These are phyloP conservation scores for Coriaria nepalensis DNA, from an alignment of 306 rosid genomes.

Conservation along the genomic window DNA sequence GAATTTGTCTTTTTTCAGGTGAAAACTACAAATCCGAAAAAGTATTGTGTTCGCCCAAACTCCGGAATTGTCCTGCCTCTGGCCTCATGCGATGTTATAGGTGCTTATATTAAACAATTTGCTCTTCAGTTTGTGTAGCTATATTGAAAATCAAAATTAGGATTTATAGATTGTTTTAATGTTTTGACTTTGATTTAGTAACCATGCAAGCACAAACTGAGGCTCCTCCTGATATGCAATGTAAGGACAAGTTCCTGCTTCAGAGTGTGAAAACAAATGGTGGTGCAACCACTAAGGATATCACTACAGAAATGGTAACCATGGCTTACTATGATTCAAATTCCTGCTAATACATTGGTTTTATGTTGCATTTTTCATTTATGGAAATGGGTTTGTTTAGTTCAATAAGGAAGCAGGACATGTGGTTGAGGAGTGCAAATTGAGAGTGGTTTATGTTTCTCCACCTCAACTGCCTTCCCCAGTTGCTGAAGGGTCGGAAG, in stretches of 20 bases:
- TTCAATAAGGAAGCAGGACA: slow-evolving; percentile 68
- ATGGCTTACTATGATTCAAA: slow-evolving; percentile 1
- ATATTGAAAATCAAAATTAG: background rate
- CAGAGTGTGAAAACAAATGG: slow-evolving; percentile 49
- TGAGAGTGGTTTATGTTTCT: slow-evolving; percentile 59
- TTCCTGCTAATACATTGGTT: background rate
- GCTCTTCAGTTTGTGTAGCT: background rate
- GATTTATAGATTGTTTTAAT: background rate
- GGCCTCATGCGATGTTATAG: slow-evolving; percentile 81
- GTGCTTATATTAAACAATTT: slow-evolving; percentile 22
- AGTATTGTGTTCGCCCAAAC: slow-evolving; percentile 98
- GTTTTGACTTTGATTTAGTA: slow-evolving; percentile 24
- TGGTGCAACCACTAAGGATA: slow-evolving; percentile 37
- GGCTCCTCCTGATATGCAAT: slow-evolving; percentile 57
- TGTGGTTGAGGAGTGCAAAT: slow-evolving; percentile 60
- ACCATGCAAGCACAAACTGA: slow-evolving; percentile 89
- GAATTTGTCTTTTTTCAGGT: slow-evolving; percentile 39
- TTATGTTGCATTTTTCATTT: slow-evolving; percentile 12
- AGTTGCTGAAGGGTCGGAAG: slow-evolving; percentile 69
- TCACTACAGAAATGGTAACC: slow-evolving; percentile 64
- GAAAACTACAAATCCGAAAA: slow-evolving; percentile 86
- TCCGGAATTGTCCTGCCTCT: slow-evolving; percentile 72
- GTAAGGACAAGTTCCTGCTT: slow-evolving; percentile 83
- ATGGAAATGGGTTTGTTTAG: slow-evolving; percentile 30
- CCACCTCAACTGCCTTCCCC: slow-evolving; percentile 79